Evolutionary conservation across 495 filamentous ascomycete species (phyloP), one percentile per base, ranked within the genome.

Genomic region (Halenospora varia): DNA sequence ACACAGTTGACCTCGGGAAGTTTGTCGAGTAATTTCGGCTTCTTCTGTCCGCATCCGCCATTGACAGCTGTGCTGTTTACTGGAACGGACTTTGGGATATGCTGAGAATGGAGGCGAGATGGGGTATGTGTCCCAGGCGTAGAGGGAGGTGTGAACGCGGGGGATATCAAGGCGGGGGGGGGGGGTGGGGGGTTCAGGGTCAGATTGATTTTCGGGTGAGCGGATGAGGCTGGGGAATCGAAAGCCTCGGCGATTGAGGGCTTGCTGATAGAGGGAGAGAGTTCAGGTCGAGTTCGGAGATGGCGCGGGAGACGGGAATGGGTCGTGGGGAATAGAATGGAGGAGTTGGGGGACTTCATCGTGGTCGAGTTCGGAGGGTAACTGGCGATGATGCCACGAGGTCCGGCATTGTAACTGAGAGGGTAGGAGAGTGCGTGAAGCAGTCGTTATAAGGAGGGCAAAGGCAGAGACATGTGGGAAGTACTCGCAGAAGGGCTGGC

Each of bases 141-240:
- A 2, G 82, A 82, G n/a, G 89, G 89, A 3, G 89, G 89, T 18
- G 89, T 92, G 70, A 92, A 90, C 42, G 84, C 83, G 0, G 90
- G 89, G 42, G 85, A 89, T 23, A 94, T n/a, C 72, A 25, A 90
- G 75, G 3, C 71, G 73, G 0, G 80, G 81, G 8, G 80, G 60
- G 25, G 73, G 68, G 46, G 76, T 68, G 24, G 74, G 74, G 13
- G 64, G 42, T 62, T 66, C 64, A 55, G 63, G 48, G 48, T 63
- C 51, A 49, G 62, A 48, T 35, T 57, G 56, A 62, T 25, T 66
- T 44, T 9, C 23, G 24, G 39, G 48, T 25, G 25, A 9, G 10
- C 35, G 46, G 48, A 23, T 57, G 42, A 25, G 56, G 25, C 18
- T 39, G 13, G 2, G 53, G 40, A 29, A 45, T 46, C n/a, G 65